Base-by-base conservation (phyloP, 1,284 basidiomycete genomes). In the Limonomyces culmigenus region DNA sequence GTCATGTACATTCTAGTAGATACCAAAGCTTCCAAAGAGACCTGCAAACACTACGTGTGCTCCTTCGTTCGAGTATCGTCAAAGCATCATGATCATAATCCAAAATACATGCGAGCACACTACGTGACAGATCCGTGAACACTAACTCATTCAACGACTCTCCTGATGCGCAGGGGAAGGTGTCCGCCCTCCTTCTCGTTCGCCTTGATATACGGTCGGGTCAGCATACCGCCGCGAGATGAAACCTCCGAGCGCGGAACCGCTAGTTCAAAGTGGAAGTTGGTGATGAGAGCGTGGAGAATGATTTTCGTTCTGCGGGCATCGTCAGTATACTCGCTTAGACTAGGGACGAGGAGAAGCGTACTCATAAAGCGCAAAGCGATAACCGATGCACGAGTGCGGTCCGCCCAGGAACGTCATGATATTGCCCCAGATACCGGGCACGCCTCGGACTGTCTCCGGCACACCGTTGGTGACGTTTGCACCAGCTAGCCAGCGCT, bases 291-390 rank as follows among this genome's bases (percentile, higher is more conserved):
- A 5, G 34, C 27, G 34, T 21, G 27, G 4, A 35, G 17, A 5
- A 35, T 35, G 15, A 23, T 23, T 14, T 35, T 35, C 19, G 20
- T 35, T 23, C 34, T 35, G 14, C 18, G 5, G 5, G 18, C 15
- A n/a, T 18, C n/a, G 34, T 20, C 5, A 35, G 34, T 5, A 23
- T 4, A 13, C n/a, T 5, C 20, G 23, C 17, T 15, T 11, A n/a
- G 13, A 27, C 19, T 18, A 20, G 12, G 5, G 4, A 35, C 19
- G 14, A 4, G n/a, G n/a, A n/a, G n/a, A n/a, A n/a, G 38, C 40
- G 18, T 37, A 42, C 41, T 63, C 59, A 4, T 51, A 50, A 8
- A 63, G 37, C 4, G 60, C 57, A 38, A 63, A 59, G n/a, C 55
- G 48, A 43, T 56, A 61, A 2, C 60, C 60, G 29, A 46, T 46